These are phyloP conservation scores for Orbilia ellipsospora DNA, from an alignment of 2,329 filamentous ascomycete species.

Conservation along the genomic window DNA sequence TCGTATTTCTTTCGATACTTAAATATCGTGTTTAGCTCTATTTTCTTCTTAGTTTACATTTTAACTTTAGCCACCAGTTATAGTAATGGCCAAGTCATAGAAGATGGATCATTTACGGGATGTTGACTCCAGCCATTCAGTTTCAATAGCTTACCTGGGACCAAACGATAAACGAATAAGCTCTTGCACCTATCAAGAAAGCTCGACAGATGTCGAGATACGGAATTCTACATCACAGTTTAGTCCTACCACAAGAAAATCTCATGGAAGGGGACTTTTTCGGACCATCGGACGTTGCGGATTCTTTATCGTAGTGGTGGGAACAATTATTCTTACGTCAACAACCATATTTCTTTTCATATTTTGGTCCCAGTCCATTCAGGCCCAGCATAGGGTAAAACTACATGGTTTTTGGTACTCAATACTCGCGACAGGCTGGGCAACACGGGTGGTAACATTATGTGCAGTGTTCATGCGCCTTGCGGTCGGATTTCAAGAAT, in stretches of 20 bases:
- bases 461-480: neutral
- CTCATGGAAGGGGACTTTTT: neutral
- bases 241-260: neutral
- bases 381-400: neutral
- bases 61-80: too few species aligned
- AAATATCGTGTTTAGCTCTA: too few species aligned
- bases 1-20: too few species aligned
- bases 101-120: too few species aligned
- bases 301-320: neutral
- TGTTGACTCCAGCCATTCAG: too few species aligned
- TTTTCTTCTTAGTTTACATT: too few species aligned
- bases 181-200: neutral
- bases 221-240: neutral
- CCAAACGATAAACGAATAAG: too few species aligned
- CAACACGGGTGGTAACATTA: neutral
- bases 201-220: neutral
- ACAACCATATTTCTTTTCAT: neutral
- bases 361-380: neutral
- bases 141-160: too few species aligned
- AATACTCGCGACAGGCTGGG: neutral
- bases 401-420: neutral
- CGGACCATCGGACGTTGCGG: neutral
- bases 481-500: neutral
- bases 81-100: too few species aligned
- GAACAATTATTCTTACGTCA: neutral